Base-by-base conservation (phyloP, 371 early-diverging fungal species). In the Mucor circinelloides region DNA sequence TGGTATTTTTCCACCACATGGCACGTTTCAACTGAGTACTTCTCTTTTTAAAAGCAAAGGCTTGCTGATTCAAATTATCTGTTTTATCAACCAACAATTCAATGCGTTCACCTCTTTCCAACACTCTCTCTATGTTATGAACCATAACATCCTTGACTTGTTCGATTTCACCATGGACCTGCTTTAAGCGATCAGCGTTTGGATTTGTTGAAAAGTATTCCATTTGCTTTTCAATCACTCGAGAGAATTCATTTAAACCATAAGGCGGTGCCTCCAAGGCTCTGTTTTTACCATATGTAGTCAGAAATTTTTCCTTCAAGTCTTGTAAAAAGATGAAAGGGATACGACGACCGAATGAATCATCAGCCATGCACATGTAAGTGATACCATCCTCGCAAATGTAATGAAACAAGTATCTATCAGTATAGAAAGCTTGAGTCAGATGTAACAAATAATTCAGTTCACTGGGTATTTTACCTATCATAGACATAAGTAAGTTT, bases 111-210 rank as follows among this genome's bases (percentile, higher is more conserved):
- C 94, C 94, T 57, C 97, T 88, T 73, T 95, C 96, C 67, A 97
- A 76, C 0, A 97, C 95, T 42, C 93, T 87, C 66, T 96, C 95
- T 32, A 64, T 60, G 27, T 97, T 97, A 74, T 93, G 90, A 10
- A 93, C 93, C 96, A 96, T 96, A 30, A 96, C 94, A 81, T 95
- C 95, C 78, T 93, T 93, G 64, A 96, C 96, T 72, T 94, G 94
- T 60, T 94, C 92, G 68, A 97, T 94, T 78, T 96, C 95, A 21
- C 92, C 92, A 65, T 93, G 93, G 1, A 94, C 94, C 74, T 93
- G 91, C 44, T 90, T 87, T 67, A 95, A 83, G 58, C 86, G 82
- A 79, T 96, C 96, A 5, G 90, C 89, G 36, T 83, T 77, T 21
- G 91, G 90, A 74, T 89, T 89, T 25, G 85, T 85, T 17, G 92